Conservation (phyloP, 345 rosid genomes). For the Euphorbia tirucalli region DNA sequence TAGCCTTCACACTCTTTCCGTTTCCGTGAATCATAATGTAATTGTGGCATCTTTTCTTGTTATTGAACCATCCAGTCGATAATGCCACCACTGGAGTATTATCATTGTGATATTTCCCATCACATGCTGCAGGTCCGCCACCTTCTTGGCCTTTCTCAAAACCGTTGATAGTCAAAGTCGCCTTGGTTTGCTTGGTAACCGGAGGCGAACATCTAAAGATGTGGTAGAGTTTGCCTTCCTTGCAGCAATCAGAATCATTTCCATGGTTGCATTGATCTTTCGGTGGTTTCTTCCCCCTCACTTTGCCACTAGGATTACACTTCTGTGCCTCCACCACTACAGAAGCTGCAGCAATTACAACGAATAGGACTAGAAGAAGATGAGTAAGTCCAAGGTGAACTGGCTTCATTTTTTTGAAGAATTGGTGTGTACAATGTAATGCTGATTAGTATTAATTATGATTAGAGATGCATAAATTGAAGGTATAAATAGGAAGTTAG, state of each 20-base stretch:
- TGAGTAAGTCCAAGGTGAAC: background rate
- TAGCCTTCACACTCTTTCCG: slow-evolving; percentile 16
- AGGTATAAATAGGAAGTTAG: slow-evolving; percentile 4
- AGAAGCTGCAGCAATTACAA: background rate
- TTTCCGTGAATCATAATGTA: slow-evolving; percentile 5
- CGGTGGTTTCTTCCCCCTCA: slow-evolving; percentile 13
- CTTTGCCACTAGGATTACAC: slow-evolving; percentile 11
- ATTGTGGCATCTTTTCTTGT: slow-evolving; percentile 12
- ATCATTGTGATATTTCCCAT: slow-evolving; percentile 10
- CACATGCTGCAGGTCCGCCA: slow-evolving; percentile 11
- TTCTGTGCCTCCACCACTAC: slow-evolving; percentile 14
- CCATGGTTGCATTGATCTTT: background rate
- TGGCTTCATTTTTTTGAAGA: slow-evolving; percentile 17
- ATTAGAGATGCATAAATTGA: background rate
- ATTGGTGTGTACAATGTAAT: background rate
- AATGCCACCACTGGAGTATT: slow-evolving; percentile 18
- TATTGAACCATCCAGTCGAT: slow-evolving; percentile 19
- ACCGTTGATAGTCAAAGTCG: slow-evolving; percentile 15
- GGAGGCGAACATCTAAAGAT: slow-evolving; percentile 18
- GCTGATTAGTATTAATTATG: background rate
- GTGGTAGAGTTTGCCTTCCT: slow-evolving; percentile 6
- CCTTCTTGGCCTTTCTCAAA: slow-evolving; percentile 11
- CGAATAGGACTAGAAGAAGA: background rate
- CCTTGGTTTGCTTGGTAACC: slow-evolving; percentile 7
- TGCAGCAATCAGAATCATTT: slow-evolving; percentile 18